Evolutionary conservation across 108 stramenopile genomes (phyloP), one percentile per base, ranked within the genome.

Genomic region (Stephanodiscus minutulus): DNA sequence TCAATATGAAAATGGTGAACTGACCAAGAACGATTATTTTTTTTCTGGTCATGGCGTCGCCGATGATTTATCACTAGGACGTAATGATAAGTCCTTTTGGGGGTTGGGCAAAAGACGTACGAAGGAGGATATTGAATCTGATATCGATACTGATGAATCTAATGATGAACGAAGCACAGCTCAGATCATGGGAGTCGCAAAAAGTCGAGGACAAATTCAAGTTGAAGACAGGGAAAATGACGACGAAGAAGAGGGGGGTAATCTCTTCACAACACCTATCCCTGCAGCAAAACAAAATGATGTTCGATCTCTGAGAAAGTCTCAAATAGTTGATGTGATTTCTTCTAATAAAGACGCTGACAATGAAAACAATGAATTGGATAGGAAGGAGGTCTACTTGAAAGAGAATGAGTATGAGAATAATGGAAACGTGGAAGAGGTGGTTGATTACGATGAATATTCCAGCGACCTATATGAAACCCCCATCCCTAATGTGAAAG

Each of bases 171-270:
- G 52, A 27, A 43, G 22, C 10, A 29, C 11, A 35, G 54, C 47
- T 56, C 22, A 22, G 13, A 15, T 13, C 15, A 56, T 10, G 3
- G 28, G 31, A 6, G 53, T 54, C 21, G 54, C 25, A 53, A 67
- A 67, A 44, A 17, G 43, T 44, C 43, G 43, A 44, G 43, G 43
- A 17, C 43, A 15, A 11, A 44, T 44, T 15, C 33, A 60, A 39
- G 58, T 61, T 60, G 69, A 58, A 41, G 57, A 60, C 61, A 29
- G 43, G 17, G 68, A 21, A 57, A 54, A 48, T 20, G 58, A 60
- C 7, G 21, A 27, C 9, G 64, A 52, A 2, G 47, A 65, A 2
- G 59, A 60, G 17, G 1, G 36, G n/a, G 59, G 43, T 8, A 21
- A 60, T 60, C 52, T 53, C 22, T 53, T 53, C 25, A 25, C 52